phyloP scores from a whole-genome alignment of 495 filamentous ascomycete genomes.

The Xylaria castorea region DNA sequence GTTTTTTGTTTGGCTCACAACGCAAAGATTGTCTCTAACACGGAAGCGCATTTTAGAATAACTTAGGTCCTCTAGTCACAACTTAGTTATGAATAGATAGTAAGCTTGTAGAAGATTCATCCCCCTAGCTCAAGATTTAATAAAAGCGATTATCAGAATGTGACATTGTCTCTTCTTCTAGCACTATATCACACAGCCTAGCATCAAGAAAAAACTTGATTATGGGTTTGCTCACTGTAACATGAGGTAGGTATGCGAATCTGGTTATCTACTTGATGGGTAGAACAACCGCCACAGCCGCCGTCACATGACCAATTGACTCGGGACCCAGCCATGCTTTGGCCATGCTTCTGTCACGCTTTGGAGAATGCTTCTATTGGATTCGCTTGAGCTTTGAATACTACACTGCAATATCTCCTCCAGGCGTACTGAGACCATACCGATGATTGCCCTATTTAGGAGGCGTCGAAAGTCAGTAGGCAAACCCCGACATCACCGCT shows the following conservation, averaged over 20 bases:
- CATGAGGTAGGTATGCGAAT: neutral
- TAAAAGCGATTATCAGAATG: neutral
- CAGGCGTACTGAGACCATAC: neutral
- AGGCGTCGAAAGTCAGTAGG: neutral
- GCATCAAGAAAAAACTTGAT: neutral
- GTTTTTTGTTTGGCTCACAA: neutral
- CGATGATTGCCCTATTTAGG: neutral
- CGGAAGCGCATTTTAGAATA: neutral
- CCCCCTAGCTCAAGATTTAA: neutral
- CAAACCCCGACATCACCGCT: neutral
- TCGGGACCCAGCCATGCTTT: too few species aligned
- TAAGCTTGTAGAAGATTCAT: too few species aligned
- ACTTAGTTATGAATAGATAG: neutral
- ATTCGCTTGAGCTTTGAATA: neutral
- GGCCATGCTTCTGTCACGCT: neutral
- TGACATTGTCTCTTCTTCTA: neutral
- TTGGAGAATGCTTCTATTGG: neutral
- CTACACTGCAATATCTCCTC: neutral
- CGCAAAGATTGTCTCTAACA: neutral
- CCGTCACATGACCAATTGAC: conserved; percentile 10
- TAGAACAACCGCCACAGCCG: neutral
- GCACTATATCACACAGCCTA: neutral
- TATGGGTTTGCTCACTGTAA: neutral
- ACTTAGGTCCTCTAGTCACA: neutral
- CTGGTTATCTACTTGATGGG: neutral